phyloP scores from a whole-genome alignment of 257 asterid genomes.

The Henckelia pumila region DNA sequence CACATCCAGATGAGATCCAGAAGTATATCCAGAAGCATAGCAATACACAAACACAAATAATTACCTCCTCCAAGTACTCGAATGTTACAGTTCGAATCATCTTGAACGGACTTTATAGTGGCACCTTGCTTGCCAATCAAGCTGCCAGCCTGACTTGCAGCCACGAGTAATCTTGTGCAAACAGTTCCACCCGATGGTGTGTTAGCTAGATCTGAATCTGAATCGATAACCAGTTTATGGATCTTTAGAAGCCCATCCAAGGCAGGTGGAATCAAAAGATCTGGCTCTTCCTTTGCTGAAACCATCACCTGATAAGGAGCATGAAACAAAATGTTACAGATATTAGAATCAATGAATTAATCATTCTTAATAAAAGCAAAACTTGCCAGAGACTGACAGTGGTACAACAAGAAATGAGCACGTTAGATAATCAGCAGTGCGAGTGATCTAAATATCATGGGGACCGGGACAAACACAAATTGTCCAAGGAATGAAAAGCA shows the following conservation, averaged over 20 bases:
- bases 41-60: constrained; percentile 9
- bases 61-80: constrained; percentile 88
- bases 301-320: constrained; percentile 57
- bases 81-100: constrained; percentile 67
- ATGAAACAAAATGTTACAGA: constrained; percentile 8
- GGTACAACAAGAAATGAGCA: constrained; percentile 4
- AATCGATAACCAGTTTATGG: constrained; percentile 69
- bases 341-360: constrained; percentile 20
- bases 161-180: constrained; percentile 80
- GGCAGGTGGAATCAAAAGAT: constrained; percentile 75
- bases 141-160: constrained; percentile 89
- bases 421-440: not conserved
- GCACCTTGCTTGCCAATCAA: constrained; percentile 97
- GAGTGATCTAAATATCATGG: not conserved
- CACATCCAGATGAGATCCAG: not conserved
- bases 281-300: constrained; percentile 89
- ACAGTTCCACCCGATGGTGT: constrained; percentile 47
- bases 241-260: constrained; percentile 79
- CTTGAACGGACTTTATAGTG: constrained; percentile 84
- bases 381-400: not conserved
- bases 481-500: not conserved
- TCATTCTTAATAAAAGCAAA: not conserved
- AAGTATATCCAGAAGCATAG: not conserved
- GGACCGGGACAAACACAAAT: not conserved
- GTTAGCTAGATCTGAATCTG: constrained; percentile 52